phyloP scores from a whole-genome alignment of 768 basidiomycete genomes.

The Mycena polygramma region DNA sequence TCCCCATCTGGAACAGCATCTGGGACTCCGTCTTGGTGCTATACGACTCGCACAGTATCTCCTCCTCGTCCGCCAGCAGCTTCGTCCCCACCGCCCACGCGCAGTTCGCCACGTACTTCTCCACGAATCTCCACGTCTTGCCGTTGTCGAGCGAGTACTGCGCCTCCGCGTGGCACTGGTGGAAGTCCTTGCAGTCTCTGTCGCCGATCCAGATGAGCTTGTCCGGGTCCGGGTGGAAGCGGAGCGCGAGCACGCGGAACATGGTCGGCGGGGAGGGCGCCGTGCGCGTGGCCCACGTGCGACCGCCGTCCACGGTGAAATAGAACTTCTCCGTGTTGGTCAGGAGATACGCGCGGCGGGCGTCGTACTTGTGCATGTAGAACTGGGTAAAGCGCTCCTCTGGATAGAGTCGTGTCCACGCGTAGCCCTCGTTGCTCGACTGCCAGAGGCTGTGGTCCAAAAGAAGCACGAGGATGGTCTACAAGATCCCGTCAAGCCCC shows the following conservation, averaged over 20 bases:
- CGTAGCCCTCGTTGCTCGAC: conserved; percentile 94
- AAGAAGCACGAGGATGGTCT: conserved; percentile 89
- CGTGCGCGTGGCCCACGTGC: conserved; percentile 68
- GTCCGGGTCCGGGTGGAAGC: conserved; percentile 90
- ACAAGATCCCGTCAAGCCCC: conserved; percentile 26
- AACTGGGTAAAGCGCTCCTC: conserved; percentile 81
- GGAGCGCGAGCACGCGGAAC: conserved; percentile 81
- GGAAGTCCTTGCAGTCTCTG: conserved; percentile 63
- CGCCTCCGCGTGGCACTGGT: conserved; percentile 80
- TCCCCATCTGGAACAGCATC: conserved; percentile 55
- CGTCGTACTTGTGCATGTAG: conserved; percentile 85
- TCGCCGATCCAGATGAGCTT: conserved; percentile 91
- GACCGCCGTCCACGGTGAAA: conserved; percentile 87
- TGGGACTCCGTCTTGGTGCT: conserved; percentile 86
- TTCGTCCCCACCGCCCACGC: conserved; percentile 89
- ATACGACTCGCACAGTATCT: conserved; percentile 95
- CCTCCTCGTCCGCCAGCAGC: conserved; percentile 82
- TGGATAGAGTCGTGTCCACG: conserved; percentile 79
- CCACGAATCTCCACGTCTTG: conserved; percentile 78
- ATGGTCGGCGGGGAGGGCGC: conserved; percentile 83
- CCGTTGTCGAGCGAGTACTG: conserved; percentile 85
- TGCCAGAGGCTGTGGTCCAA: conserved; percentile 88
- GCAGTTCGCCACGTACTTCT: conserved; percentile 90
- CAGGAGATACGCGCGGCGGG: conserved; percentile 91
- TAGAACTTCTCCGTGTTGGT: conserved; percentile 73